Conservation (phyloP, 202 grass and related monocot species). For the Brachypodium distachyon region DNA sequence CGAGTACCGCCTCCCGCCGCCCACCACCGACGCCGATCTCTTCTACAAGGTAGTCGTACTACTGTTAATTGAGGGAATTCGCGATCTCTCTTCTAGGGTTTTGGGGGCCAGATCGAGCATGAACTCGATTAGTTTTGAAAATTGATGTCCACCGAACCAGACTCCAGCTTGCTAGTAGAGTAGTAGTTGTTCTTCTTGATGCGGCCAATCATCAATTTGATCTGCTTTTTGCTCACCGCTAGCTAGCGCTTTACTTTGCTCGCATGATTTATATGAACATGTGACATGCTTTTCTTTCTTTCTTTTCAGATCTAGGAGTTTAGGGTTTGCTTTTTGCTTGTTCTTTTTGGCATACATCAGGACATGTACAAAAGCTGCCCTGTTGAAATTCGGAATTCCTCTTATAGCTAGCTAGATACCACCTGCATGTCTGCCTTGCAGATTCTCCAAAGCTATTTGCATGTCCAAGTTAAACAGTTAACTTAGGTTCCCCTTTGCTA, state of each 20-base stretch:
- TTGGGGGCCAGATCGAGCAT: not conserved
- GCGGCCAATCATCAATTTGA: constrained; percentile 18
- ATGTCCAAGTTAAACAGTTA: constrained; percentile 3
- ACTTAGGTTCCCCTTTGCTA: not conserved
- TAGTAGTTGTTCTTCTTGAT: not conserved
- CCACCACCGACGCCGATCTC: constrained; percentile 33
- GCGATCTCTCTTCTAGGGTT: constrained; percentile 17
- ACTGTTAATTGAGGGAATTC: not conserved
- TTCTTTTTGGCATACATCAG: constrained; percentile 31
- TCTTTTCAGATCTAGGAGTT: constrained; percentile 33
- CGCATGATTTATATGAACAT: constrained; percentile 30
- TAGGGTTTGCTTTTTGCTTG: constrained; percentile 48
- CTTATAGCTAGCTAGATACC: constrained; percentile 14
- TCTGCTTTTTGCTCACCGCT: constrained; percentile 14
- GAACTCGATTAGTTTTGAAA: not conserved
- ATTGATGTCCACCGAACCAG: not conserved
- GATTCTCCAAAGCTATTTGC: constrained; percentile 27
- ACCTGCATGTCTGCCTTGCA: not conserved
- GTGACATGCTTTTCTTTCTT: constrained; percentile 16
- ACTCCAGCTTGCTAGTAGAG: no score
- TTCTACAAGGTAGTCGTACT: constrained; percentile 59
- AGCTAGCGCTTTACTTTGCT: constrained; percentile 35
- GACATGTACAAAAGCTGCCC: constrained; percentile 18
- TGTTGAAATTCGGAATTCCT: constrained; percentile 2
- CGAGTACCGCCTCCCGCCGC: constrained; percentile 73